Percentiles rank a stretch among this genome's conserved stretches.
Evolutionary conservation across 331 rosid species (phyloP).

Genomic region (Pyrus hybrid): DNA sequence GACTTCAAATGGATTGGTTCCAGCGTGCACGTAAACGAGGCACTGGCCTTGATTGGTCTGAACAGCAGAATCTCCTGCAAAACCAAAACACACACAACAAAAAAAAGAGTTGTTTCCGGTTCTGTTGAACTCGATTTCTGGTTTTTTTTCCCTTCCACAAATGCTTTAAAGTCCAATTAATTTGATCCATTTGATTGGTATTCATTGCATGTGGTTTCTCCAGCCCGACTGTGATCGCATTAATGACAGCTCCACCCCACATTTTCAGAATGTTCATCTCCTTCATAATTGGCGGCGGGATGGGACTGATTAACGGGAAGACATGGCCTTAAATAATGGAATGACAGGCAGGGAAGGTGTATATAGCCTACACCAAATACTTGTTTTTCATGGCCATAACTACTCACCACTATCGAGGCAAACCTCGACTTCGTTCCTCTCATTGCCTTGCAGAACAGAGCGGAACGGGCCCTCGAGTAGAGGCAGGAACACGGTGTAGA

Average conservation of each 20-base stretch:
- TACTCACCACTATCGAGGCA: slow-evolving; percentile 97
- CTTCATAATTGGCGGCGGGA: slow-evolving; percentile 34
- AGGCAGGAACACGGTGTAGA: slow-evolving; percentile 91
- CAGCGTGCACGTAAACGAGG: too few relatives aligned
- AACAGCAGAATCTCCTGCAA: too few relatives aligned
- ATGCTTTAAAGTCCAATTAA: slow-evolving; percentile 53
- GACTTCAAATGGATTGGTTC: too few relatives aligned
- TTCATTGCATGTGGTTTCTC: slow-evolving; percentile 31
- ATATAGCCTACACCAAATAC: slow-evolving; percentile 28
- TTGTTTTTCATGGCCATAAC: slow-evolving; percentile 26
- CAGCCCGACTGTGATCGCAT: slow-evolving; percentile 35
- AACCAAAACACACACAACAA: slow-evolving; percentile 66
- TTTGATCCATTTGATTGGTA: slow-evolving; percentile 38
- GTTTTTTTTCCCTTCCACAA: slow-evolving; percentile 28
- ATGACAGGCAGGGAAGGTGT: slow-evolving; percentile 11
- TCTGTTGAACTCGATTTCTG: slow-evolving; percentile 39
- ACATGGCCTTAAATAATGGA: slow-evolving; percentile 30
- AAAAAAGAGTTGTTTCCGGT: slow-evolving; percentile 37
- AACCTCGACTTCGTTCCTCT: slow-evolving; percentile 73
- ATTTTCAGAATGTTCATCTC: slow-evolving; percentile 17
- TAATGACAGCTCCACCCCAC: slow-evolving; percentile 45
- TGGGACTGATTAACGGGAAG: slow-evolving; percentile 34
- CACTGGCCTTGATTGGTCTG: too few relatives aligned
- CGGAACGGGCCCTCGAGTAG: slow-evolving; percentile 91
- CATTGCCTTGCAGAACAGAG: slow-evolving; percentile 88